Conservation (phyloP, 2,329 filamentous ascomycete species). For the Herpotrichia juniperi region DNA sequence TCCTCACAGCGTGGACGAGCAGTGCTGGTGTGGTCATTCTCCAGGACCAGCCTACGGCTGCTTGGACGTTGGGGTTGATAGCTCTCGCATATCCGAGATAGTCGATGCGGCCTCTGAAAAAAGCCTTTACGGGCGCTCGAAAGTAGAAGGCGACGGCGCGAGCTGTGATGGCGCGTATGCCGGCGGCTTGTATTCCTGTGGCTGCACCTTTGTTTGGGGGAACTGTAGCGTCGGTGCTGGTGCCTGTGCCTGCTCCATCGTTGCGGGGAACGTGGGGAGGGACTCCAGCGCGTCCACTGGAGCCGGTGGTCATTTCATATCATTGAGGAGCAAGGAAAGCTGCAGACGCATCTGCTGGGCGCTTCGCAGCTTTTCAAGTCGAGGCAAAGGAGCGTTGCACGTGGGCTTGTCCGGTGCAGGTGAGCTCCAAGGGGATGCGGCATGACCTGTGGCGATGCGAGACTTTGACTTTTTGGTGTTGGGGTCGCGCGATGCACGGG, state of each 20-base stretch:
- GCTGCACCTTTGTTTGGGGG: conserved; percentile 63
- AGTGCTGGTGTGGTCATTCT: conserved; percentile 73
- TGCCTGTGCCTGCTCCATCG: conserved; percentile 21
- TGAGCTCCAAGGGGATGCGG: not conserved
- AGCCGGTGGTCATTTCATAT: conserved; percentile 46
- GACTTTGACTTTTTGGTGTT: not conserved
- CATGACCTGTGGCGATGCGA: not conserved
- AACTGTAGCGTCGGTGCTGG: conserved; percentile 22
- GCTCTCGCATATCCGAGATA: conserved; percentile 71
- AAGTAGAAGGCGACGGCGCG: conserved; percentile 91
- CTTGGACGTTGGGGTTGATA: conserved; percentile 62
- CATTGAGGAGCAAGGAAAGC: conserved; percentile 22
- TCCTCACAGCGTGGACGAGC: conserved; percentile 68
- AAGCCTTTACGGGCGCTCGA: conserved; percentile 86
- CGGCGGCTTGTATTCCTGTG: conserved; percentile 81
- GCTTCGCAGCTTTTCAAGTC: not conserved
- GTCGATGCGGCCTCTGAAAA: conserved; percentile 89
- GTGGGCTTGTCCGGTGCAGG: not conserved
- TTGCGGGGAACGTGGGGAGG: conserved; percentile 28
- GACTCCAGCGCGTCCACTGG: conserved; percentile 42
- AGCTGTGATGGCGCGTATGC: conserved; percentile 81
- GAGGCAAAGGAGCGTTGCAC: not conserved
- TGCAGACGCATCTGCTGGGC: conserved; percentile 22
- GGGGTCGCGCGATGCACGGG: not conserved
- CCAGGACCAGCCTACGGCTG: conserved; percentile 62